Conservation (phyloP, 192 early-diverging fungal species). For the Rhizophagus prolifer region DNA sequence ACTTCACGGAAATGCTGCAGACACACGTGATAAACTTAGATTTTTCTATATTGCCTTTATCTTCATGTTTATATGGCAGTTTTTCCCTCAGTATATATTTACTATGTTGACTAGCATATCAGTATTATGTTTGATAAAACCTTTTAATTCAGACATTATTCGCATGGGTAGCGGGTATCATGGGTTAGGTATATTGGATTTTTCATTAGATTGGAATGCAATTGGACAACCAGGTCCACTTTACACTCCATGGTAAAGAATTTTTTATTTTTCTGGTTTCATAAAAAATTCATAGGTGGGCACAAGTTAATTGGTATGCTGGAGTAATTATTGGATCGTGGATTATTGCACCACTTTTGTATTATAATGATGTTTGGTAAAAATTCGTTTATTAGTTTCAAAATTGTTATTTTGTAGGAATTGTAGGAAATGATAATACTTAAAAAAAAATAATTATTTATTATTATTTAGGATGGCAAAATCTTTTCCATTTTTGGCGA, state of each 20-base stretch:
- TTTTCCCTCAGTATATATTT: slow-evolving; percentile 41
- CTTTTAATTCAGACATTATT: slow-evolving; percentile 31
- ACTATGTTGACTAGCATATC: slow-evolving; percentile 38
- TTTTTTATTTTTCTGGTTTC: background rate
- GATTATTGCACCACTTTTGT: slow-evolving; percentile 67
- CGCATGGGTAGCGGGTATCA: slow-evolving; percentile 48
- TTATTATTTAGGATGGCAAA: slow-evolving; percentile 7
- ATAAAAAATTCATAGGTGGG: slow-evolving; percentile 38
- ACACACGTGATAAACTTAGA: background rate
- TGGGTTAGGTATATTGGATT: slow-evolving; percentile 70
- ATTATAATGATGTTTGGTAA: slow-evolving; percentile 62
- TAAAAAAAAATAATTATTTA: background rate
- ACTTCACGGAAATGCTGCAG: slow-evolving; percentile 31
- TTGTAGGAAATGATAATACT: background rate
- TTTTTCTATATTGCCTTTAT: slow-evolving; percentile 49
- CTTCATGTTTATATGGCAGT: slow-evolving; percentile 52
- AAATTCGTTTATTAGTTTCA: slow-evolving; percentile 17
- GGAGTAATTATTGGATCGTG: slow-evolving; percentile 47
- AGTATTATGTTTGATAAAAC: slow-evolving; percentile 39
- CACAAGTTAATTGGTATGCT: slow-evolving; percentile 65
- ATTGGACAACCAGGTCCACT: slow-evolving; percentile 48
- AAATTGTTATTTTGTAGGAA: background rate
- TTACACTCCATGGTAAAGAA: slow-evolving; percentile 65
- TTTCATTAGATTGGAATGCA: slow-evolving; percentile 76
- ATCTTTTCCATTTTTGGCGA: slow-evolving; percentile 20